Evolutionary conservation across 2,329 filamentous ascomycete species (phyloP), one percentile per base, ranked within the genome.

Genomic region (Trichophaea hybrida): DNA sequence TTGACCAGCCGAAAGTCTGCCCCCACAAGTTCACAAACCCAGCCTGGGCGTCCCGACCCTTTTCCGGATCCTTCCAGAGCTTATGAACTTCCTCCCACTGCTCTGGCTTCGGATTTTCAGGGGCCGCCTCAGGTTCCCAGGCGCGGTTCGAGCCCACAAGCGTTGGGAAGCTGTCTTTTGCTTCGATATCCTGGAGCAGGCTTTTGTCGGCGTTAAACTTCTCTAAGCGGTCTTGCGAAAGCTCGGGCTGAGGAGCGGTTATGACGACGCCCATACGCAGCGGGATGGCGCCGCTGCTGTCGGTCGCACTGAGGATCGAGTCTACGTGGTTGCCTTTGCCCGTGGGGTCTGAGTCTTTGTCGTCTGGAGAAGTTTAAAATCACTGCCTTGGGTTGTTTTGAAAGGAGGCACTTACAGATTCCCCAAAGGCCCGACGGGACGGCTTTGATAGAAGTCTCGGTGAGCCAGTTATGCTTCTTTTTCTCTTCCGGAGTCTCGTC

Each of bases 341-440:
- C 8, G 24, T 24, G 5, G 59, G 59, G 40, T 63, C 61, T 37
- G 55, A 12, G 7, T 38, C 48, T 10, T 4, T 17, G 31, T 59
- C 53, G 33, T 63, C 61, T 63, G 44, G 5, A 13, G 43, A 43
- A 55, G 35, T 50, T 24, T 52, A 56, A 31, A n/a, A 61, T 4
- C 38, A 12, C 51, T 44, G 2, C 15, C 33, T 12, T 6, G 5
- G 10, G 43, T 2, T 12, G 32, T 31, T 32, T 2, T 4, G 8
- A 49, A 15, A 17, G 34, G 10, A 31, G 44, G 15, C 33, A 38
- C 58, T 56, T 64, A 60, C 62, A 64, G 46, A 37, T 10, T 53
- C 60, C 60, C 62, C 62, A 64, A n/a, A 64, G 15, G 5, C 54
- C 62, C 7, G 34, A 49, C 37, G 62, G 60, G 13, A 60, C 57